Base-by-base conservation (phyloP, 345 rosid species). In the Mercurialis annua region DNA sequence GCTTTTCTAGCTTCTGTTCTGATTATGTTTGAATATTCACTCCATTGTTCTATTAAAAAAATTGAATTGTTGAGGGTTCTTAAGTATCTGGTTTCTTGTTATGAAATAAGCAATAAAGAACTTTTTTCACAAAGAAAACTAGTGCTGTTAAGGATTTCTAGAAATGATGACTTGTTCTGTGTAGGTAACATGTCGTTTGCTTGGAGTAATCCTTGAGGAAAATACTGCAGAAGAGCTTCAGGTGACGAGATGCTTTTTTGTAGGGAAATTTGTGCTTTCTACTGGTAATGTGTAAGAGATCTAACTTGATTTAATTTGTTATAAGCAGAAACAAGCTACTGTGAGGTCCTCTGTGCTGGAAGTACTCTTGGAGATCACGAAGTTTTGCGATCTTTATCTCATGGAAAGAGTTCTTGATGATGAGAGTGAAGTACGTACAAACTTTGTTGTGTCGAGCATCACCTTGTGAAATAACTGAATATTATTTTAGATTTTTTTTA, bases 351-450 rank as follows among this genome's bases (percentile, higher is more conserved):
- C 96, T 51, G 96, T 86, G 68, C 75, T 94, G 83, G 98, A 94
- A 80, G 93, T 92, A 68, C 89, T 94, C 29, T 75, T 94, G 80
- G 99, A 94, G 82, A 87, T 94, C 65, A 85, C 96, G 44, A 94
- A 85, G 76, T 85, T 71, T 73, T 92, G 92, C 79, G 99, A 94
- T 79, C 87, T 94, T 46, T 92, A 94, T 83, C 97, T 92, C 68
- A 94, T 94, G 99, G 99, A 94, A 84, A 87, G 99, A 84, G 99
- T 94, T 77, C 78, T 89, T 68, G 96, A 94, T 43, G 92, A 92
- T 51, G 89, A 86, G 72, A 88, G 93, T 38, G 98, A 94, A 82
- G 99, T 92, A 76, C 57, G 92, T 77, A 46, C 48, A 57, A 68
- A 33, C 46, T 62, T 63, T 61, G 21, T 61, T 59, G 20, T 58